phyloP scores from a whole-genome alignment of 1,139 yeast species.

The Yarrowia galli region DNA sequence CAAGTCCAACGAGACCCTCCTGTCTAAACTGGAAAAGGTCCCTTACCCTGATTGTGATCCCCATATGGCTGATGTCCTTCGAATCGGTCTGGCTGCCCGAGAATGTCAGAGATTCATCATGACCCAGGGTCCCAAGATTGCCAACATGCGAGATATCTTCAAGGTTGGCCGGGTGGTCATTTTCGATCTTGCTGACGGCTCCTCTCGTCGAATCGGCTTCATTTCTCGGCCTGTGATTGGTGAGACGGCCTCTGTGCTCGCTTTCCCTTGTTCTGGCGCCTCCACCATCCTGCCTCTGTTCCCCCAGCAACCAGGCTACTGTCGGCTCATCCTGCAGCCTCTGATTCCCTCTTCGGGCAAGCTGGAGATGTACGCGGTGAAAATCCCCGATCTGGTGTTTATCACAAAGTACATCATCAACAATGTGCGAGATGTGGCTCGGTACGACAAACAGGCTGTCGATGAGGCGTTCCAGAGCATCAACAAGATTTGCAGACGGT shows the following conservation, averaged over 20 bases:
- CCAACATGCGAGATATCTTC: conserved; percentile 19
- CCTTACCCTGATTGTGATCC: conserved; percentile 7
- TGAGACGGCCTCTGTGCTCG: background rate
- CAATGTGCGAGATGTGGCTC: conserved; percentile 10
- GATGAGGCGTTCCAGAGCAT: conserved; percentile 21
- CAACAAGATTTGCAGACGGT: conserved; percentile 13
- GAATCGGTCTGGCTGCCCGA: conserved; percentile 2
- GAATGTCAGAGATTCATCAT: conserved; percentile 9
- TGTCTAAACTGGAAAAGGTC: background rate
- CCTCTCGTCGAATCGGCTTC: conserved; percentile 9
- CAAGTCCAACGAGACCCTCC: conserved; percentile 45
- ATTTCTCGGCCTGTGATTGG: conserved; percentile 12
- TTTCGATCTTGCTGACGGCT: conserved; percentile 6
- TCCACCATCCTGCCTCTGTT: conserved; percentile 2
- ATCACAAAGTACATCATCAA: conserved; percentile 12
- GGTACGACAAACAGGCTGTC: conserved; percentile 9
- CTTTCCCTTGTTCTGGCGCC: conserved; percentile 5
- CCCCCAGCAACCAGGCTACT: conserved; percentile 13
- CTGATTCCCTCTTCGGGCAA: conserved; percentile 10
- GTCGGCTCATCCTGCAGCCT: conserved; percentile 15
- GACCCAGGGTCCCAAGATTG: conserved; percentile 22
- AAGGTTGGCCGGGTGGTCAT: conserved; percentile 7
- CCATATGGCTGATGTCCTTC: background rate
- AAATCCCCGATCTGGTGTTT: conserved; percentile 9
- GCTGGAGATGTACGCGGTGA: conserved; percentile 11